phyloP scores from a whole-genome alignment of 164 flowering plant genomes.

The Stephania cephalantha region DNA sequence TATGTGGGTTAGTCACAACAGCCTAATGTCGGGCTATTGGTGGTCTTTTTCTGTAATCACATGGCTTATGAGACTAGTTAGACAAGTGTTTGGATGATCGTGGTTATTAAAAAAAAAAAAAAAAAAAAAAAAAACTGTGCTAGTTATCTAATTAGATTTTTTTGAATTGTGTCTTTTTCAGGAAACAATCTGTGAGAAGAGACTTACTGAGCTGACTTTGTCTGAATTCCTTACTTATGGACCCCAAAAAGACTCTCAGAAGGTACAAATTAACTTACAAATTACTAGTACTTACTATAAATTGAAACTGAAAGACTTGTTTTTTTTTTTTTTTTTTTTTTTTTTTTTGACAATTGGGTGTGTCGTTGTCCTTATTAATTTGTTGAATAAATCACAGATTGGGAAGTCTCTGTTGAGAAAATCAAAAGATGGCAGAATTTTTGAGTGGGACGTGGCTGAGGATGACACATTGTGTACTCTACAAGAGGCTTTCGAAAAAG shows the following conservation, averaged over 20 bases:
- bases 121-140: neutral
- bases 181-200: slow-evolving; percentile 59
- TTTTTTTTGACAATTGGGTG: neutral
- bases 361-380: neutral
- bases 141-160: neutral
- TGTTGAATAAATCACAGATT: slow-evolving; percentile 9
- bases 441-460: slow-evolving; percentile 64
- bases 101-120: too few relatives aligned
- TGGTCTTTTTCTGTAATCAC: too few relatives aligned
- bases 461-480: slow-evolving; percentile 73
- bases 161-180: slow-evolving; percentile 21
- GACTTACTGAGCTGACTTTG: slow-evolving; percentile 60
- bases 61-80: too few relatives aligned
- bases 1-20: too few relatives aligned
- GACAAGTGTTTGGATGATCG: too few relatives aligned
- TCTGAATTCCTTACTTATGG: slow-evolving; percentile 71
- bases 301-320: too few relatives aligned
- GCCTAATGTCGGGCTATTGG: too few relatives aligned
- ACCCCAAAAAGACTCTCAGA: slow-evolving; percentile 51
- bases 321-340: too few relatives aligned
- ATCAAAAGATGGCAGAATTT: slow-evolving; percentile 63
- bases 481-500: slow-evolving; percentile 71
- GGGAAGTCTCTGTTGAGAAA: slow-evolving; percentile 68
- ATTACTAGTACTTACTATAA: too few relatives aligned
- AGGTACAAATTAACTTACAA: slow-evolving; percentile 9